A percentile compares a stretch with the other conserved stretches of the same genome.
Conservation (phyloP, 1,139 yeast species). For the Waltiozyma sp. region DNA sequence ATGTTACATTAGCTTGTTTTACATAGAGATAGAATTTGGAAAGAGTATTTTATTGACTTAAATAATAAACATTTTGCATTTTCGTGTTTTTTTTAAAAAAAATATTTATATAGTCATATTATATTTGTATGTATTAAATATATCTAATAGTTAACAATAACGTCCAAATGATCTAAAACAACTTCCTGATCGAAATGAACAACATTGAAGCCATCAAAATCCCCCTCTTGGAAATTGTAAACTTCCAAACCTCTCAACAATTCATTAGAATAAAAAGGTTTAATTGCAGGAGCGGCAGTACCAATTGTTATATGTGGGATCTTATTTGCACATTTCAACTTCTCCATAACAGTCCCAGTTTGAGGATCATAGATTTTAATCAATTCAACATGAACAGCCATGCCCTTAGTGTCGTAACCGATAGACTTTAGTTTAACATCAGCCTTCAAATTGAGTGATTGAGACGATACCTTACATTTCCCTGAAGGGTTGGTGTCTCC, state of each 20-base stretch:
- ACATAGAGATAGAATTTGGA: neutral
- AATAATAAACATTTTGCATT: neutral
- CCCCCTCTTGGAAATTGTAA: slow-evolving; percentile 9
- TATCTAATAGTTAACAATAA: slow-evolving; percentile 10
- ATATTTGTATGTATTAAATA: too few relatives aligned
- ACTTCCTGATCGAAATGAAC: slow-evolving; percentile 13
- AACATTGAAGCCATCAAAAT: slow-evolving; percentile 8
- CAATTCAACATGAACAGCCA: slow-evolving; percentile 46
- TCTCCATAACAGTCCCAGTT: slow-evolving; percentile 11
- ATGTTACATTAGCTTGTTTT: slow-evolving; percentile 1
- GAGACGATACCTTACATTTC: slow-evolving; percentile 1
- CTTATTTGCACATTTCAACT: slow-evolving; percentile 30
- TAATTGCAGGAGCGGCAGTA: slow-evolving; percentile 33
- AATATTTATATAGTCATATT: too few relatives aligned
- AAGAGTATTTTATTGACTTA: neutral
- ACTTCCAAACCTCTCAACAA: slow-evolving; percentile 22
- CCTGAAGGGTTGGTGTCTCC: neutral
- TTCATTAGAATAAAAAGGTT: slow-evolving; percentile 40
- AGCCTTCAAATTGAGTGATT: slow-evolving; percentile 15
- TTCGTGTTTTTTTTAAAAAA: neutral
- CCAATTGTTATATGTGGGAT: slow-evolving; percentile 74
- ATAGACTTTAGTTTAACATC: slow-evolving; percentile 33
- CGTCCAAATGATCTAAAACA: slow-evolving; percentile 4
- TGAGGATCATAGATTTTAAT: slow-evolving; percentile 19
- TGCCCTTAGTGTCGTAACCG: slow-evolving; percentile 40